Conservation (phyloP, 305 asterid genomes). For the Fraxinus angustifolia region DNA sequence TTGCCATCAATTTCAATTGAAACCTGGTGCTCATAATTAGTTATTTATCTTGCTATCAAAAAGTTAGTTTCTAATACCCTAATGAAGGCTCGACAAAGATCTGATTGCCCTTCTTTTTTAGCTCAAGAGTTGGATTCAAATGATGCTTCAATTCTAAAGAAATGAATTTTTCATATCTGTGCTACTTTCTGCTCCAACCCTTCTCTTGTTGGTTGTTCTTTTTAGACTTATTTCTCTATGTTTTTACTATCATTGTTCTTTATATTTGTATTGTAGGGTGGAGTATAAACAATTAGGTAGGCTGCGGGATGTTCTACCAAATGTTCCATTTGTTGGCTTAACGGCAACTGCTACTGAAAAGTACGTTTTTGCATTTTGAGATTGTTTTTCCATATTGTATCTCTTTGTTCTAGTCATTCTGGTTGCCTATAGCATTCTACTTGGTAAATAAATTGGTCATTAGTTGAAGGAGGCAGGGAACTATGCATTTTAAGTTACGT, state of each 20-base stretch:
- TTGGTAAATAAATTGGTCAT: not conserved
- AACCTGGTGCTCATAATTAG: not conserved
- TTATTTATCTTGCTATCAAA: not conserved
- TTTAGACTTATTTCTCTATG: not conserved
- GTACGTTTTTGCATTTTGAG: conserved; percentile 42
- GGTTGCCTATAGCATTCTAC: not conserved
- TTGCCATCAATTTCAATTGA: not conserved
- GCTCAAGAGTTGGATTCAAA: not conserved
- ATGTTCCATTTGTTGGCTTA: conserved; percentile 77
- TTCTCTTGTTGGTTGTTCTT: not conserved
- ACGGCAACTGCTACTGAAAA: conserved; percentile 96
- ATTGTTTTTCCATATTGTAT: not conserved
- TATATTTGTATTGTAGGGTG: conserved; percentile 46
- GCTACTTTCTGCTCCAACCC: not conserved
- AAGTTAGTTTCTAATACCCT: not conserved
- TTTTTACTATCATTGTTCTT: conserved; percentile 8
- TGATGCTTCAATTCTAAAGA: conserved; percentile 5
- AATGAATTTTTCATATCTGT: not conserved
- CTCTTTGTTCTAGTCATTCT: not conserved
- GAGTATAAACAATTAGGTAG: conserved; percentile 77
- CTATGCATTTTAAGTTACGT: conserved; percentile 1
- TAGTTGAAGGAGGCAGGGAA: not conserved
- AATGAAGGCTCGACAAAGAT: not conserved
- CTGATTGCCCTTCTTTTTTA: not conserved
- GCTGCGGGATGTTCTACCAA: conserved; percentile 59